Conservation (phyloP, 2,329 filamentous ascomycete genomes). For the Phyllosticta citribraziliensis region DNA sequence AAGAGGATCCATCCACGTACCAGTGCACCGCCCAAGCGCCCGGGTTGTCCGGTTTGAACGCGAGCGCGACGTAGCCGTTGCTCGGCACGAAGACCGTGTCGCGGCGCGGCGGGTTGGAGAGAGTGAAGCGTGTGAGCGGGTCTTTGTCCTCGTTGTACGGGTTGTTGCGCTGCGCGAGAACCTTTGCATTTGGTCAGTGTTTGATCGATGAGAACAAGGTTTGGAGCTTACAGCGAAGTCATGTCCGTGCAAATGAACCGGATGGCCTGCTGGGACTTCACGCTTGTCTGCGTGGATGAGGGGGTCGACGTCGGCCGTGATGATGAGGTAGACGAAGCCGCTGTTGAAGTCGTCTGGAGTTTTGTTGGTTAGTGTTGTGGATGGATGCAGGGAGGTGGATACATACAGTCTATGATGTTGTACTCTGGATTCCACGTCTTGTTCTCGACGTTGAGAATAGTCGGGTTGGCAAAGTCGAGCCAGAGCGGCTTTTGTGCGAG, state of each 20-base stretch:
- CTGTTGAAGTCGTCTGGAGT: slow-evolving; percentile 11
- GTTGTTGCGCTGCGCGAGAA: slow-evolving; percentile 16
- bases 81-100: slow-evolving; percentile 24
- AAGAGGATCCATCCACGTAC: no score
- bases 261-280: slow-evolving; percentile 16
- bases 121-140: slow-evolving; percentile 30
- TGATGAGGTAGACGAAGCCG: slow-evolving; percentile 21
- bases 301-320: slow-evolving; percentile 13
- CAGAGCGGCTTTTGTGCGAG: slow-evolving; percentile 18
- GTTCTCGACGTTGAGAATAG: slow-evolving; percentile 19
- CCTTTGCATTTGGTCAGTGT: no score
- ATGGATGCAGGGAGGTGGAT: background rate
- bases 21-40: slow-evolving; percentile 30
- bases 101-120: slow-evolving; percentile 29
- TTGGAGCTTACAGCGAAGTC: slow-evolving; percentile 17
- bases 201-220: no score
- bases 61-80: slow-evolving; percentile 24
- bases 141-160: slow-evolving; percentile 34
- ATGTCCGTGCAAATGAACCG: slow-evolving; percentile 20
- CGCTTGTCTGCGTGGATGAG: slow-evolving; percentile 5
- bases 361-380: slow-evolving; percentile 1
- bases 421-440: slow-evolving; percentile 15
- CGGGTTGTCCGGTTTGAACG: slow-evolving; percentile 27
- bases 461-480: slow-evolving; percentile 19
- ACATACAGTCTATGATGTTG: slow-evolving; percentile 14